A percentile compares a stretch with the other conserved stretches of the same genome.
phyloP scores from a whole-genome alignment of 176 grass and related monocot species.

The Avena insularis region DNA sequence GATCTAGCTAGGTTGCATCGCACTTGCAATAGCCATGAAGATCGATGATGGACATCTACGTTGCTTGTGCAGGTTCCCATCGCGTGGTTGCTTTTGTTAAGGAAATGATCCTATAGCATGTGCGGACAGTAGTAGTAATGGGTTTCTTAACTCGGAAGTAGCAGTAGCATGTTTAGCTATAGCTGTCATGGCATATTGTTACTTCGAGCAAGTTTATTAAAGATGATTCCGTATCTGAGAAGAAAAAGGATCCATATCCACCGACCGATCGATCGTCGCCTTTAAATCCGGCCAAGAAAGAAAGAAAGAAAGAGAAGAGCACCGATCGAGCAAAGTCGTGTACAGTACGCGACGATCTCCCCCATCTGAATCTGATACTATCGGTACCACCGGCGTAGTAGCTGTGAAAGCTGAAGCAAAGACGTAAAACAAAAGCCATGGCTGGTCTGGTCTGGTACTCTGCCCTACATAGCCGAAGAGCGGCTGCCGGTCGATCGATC shows the following conservation, averaged over 20 bases:
- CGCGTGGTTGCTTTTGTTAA: conserved; percentile 26
- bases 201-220: conserved; percentile 1
- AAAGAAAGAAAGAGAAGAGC: conserved; percentile 14
- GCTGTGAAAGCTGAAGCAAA: not conserved
- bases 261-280: not conserved
- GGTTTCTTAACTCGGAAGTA: not conserved
- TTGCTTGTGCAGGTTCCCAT: conserved; percentile 22
- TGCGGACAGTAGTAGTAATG: not conserved
- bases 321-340: not conserved
- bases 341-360: conserved; percentile 22
- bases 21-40: conserved; percentile 27
- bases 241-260: not conserved
- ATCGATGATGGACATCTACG: not conserved
- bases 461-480: not conserved
- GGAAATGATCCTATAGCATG: conserved; percentile 24
- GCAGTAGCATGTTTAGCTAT: not conserved
- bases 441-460: not conserved
- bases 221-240: not conserved
- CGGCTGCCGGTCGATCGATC: conserved; percentile 1
- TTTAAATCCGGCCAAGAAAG: conserved; percentile 24
- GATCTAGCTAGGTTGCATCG: conserved; percentile 12
- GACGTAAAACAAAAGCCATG: not conserved
- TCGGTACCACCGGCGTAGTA: no score
- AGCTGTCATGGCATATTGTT: not conserved
- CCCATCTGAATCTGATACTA: not conserved